These are phyloP conservation scores for Paecilomyces sp. DNA, from an alignment of 2,329 filamentous ascomycete genomes.

Conservation along the genomic window DNA sequence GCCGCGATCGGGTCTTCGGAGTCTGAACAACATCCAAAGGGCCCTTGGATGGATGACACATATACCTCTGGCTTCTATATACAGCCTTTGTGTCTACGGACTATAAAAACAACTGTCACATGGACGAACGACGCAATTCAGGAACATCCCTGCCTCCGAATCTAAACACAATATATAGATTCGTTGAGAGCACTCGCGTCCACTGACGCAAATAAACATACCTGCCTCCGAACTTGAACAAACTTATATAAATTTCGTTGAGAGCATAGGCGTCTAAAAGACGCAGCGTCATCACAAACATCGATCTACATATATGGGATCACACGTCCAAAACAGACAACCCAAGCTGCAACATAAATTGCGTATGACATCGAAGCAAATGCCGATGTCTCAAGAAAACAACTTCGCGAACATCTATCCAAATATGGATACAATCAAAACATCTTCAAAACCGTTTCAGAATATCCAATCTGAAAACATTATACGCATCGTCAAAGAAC, in stretches of 20 bases:
- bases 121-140: neutral
- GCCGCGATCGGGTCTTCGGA: neutral
- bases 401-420: neutral
- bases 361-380: neutral
- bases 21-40: neutral
- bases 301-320: neutral
- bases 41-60: neutral
- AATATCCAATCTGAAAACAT: neutral
- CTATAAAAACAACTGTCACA: neutral
- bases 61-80: neutral
- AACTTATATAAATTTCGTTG: neutral
- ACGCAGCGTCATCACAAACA: neutral
- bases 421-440: neutral
- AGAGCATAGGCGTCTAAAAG: neutral
- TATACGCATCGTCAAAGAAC: neutral
- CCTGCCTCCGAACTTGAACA: neutral
- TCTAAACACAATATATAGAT: neutral
- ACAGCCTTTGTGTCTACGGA: neutral
- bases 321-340: neutral
- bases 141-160: neutral
- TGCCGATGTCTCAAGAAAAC: neutral
- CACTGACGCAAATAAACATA: neutral
- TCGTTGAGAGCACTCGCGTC: neutral
- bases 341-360: neutral
- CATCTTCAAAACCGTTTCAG: neutral